These are phyloP conservation scores for Scutellaria baicalensis DNA, from an alignment of 257 asterid species.

Conservation along the genomic window DNA sequence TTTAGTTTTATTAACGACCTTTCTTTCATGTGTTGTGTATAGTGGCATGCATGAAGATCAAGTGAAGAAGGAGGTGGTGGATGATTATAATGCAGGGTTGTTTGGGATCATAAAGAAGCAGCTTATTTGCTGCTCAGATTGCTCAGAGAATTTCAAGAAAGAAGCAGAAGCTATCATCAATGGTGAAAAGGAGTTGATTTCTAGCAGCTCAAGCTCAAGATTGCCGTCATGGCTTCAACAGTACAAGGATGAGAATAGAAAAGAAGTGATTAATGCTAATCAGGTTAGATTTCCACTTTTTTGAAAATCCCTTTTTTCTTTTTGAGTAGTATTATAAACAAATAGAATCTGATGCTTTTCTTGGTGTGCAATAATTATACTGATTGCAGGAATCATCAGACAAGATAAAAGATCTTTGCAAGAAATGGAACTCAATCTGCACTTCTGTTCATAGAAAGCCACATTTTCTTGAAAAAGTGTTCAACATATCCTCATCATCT, in stretches of 20 bases:
- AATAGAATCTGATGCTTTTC: constrained; percentile 10
- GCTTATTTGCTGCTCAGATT: constrained; percentile 70
- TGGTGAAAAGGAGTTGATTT: constrained; percentile 15
- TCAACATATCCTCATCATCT: constrained; percentile 43
- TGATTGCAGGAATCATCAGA: constrained; percentile 48
- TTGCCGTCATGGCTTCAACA: constrained; percentile 90
- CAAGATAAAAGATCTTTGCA: constrained; percentile 53
- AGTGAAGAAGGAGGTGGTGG: constrained; percentile 37
- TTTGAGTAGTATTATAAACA: background rate
- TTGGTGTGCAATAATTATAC: background rate
- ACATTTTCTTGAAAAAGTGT: constrained; percentile 52
- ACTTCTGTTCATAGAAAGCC: constrained; percentile 58
- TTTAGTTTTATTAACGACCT: background rate
- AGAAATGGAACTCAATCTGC: constrained; percentile 93
- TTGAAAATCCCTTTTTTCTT: background rate
- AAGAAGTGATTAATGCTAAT: constrained; percentile 17
- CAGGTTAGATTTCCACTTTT: constrained; percentile 23
- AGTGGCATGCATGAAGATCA: constrained; percentile 37
- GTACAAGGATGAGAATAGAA: constrained; percentile 52
- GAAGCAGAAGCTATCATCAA: constrained; percentile 47
- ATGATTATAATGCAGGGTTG: constrained; percentile 42
- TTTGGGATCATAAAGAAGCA: constrained; percentile 52
- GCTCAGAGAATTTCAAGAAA: constrained; percentile 51
- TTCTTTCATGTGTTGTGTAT: background rate
- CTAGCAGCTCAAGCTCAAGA: constrained; percentile 35